A percentile compares a stretch with the other conserved stretches of the same genome.
These are phyloP conservation scores for Neocatenulostroma microsporum DNA, from an alignment of 2,329 filamentous ascomycete genomes.

Conservation along the genomic window DNA sequence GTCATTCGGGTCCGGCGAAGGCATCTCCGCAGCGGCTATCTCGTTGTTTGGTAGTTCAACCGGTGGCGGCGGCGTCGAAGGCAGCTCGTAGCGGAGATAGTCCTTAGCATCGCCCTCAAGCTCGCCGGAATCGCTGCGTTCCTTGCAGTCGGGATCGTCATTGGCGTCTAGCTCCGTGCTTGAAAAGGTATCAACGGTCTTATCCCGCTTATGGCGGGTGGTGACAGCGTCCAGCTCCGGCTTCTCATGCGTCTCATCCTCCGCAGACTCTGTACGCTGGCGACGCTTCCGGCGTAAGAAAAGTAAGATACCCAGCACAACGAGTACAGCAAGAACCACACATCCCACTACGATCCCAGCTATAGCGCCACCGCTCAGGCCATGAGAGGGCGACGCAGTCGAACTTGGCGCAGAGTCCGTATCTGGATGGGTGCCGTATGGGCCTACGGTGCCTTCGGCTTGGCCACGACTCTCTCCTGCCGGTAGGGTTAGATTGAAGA, in stretches of 20 bases:
- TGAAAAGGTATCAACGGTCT: not conserved
- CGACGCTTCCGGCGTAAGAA: not conserved
- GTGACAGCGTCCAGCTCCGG: not conserved
- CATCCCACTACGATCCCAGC: not conserved
- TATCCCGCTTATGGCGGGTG: not conserved
- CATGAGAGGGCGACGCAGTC: not conserved
- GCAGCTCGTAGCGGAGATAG: not conserved
- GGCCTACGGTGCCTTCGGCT: not conserved
- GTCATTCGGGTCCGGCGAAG: not conserved
- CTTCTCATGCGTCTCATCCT: not conserved
- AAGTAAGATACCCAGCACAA: not conserved
- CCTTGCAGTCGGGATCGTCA: not conserved
- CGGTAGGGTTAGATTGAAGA: slow-evolving; percentile 1
- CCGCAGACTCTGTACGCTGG: not conserved
- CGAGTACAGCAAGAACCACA: not conserved
- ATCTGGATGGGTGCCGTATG: not conserved
- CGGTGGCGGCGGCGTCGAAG: not conserved
- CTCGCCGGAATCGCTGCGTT: slow-evolving; percentile 1
- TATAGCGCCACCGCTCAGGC: slow-evolving; percentile 2
- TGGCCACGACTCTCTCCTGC: not conserved
- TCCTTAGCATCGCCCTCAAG: not conserved
- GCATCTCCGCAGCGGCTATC: slow-evolving; percentile 1
- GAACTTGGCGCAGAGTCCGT: not conserved
- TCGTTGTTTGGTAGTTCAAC: not conserved
- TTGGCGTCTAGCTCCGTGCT: not conserved